Conservation (phyloP, 805 yeast species). For the Wickerhamiella hasegawae region DNA sequence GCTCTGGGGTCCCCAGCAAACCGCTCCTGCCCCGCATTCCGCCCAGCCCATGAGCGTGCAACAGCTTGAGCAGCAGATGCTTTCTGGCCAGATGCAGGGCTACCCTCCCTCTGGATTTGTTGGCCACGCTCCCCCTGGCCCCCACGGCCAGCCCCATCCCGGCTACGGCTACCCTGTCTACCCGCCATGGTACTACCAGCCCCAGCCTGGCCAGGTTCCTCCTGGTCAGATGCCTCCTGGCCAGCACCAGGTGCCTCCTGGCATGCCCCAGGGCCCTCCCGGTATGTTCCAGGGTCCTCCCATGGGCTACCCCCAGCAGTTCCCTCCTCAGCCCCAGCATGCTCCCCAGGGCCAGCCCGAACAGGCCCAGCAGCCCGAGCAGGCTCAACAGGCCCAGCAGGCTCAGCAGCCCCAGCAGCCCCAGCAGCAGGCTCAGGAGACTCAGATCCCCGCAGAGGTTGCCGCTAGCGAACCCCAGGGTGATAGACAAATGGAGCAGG, state of each 20-base stretch:
- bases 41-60: slow-evolving; percentile 5
- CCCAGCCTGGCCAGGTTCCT: no score
- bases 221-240: no score
- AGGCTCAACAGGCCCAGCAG: slow-evolving; percentile 10
- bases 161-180: slow-evolving; percentile 3
- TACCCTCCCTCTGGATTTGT: slow-evolving; percentile 1
- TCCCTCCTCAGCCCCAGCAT: neutral
- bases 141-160: slow-evolving; percentile 2
- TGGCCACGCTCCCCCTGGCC: neutral
- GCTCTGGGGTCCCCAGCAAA: slow-evolving; percentile 37
- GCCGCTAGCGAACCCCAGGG: neutral
- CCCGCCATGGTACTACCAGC: slow-evolving; percentile 5
- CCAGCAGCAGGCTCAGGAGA: neutral
- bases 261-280: neutral
- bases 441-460: neutral
- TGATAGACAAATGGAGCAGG: no score
- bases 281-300: neutral
- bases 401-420: slow-evolving; percentile 9
- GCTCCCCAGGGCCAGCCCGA: slow-evolving; percentile 4
- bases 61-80: slow-evolving; percentile 8
- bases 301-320: neutral
- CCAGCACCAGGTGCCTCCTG: no score
- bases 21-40: no score
- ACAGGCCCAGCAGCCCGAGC: slow-evolving; percentile 5
- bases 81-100: slow-evolving; percentile 1